Percentiles rank a stretch among this genome's conserved stretches.
These are phyloP conservation scores for Nidularia pulvinata DNA, from an alignment of 768 basidiomycete genomes.

Conservation along the genomic window DNA sequence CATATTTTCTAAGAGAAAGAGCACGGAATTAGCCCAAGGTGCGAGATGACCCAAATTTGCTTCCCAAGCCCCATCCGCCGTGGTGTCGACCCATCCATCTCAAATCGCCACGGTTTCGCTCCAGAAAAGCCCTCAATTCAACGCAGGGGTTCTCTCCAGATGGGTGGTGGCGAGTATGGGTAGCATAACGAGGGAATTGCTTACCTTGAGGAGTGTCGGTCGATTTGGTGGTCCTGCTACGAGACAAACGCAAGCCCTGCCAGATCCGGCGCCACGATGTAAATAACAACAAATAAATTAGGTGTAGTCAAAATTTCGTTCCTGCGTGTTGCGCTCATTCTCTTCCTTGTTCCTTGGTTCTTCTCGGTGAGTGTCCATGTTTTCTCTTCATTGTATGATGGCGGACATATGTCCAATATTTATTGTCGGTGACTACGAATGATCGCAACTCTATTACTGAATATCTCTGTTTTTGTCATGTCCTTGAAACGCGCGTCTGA, in stretches of 20 bases:
- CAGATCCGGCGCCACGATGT: slow-evolving; percentile 21
- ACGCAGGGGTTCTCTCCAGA: slow-evolving; percentile 2
- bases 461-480: slow-evolving; percentile 2
- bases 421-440: slow-evolving; percentile 71
- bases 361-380: slow-evolving; percentile 22
- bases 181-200: slow-evolving; percentile 25
- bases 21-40: slow-evolving; percentile 11
- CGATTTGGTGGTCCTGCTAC: slow-evolving; percentile 34
- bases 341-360: slow-evolving; percentile 6
- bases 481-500: slow-evolving; percentile 10
- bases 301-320: too few species aligned
- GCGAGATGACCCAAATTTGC: slow-evolving; percentile 12
- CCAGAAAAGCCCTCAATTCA: slow-evolving; percentile 6
- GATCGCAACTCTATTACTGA: slow-evolving; percentile 58
- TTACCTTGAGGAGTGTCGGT: slow-evolving; percentile 67
- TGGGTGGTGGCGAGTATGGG: neutral
- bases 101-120: slow-evolving; percentile 21
- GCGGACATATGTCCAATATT: slow-evolving; percentile 47
- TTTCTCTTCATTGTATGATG: slow-evolving; percentile 40
- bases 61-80: slow-evolving; percentile 56
- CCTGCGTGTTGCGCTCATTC: slow-evolving; percentile 12
- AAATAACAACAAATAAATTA: slow-evolving; percentile 25
- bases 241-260: slow-evolving; percentile 10
- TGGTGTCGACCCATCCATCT: slow-evolving; percentile 34
- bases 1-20: slow-evolving; percentile 55